phyloP scores from a whole-genome alignment of 2,329 filamentous ascomycete genomes.

The Cladosporium sp. region DNA sequence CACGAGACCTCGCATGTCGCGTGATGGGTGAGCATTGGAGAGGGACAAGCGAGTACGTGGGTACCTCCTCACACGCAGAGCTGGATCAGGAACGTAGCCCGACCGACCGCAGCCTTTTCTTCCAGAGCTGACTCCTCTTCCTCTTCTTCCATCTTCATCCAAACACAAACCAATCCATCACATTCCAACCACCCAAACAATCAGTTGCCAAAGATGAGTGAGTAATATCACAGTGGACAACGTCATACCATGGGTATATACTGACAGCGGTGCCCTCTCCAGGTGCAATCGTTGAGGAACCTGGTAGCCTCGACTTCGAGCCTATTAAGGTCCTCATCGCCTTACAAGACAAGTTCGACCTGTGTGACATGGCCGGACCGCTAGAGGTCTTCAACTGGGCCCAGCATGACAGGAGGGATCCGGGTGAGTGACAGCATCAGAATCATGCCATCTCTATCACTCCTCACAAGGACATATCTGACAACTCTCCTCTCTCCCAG shows the following conservation, averaged over 20 bases:
- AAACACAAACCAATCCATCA: neutral
- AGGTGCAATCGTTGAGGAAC: conserved; percentile 44
- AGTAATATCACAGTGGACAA: neutral
- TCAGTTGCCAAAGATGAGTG: conserved; percentile 15
- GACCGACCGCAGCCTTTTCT: conserved; percentile 9
- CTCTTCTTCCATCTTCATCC: neutral
- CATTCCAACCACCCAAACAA: conserved; percentile 4
- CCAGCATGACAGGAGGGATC: conserved; percentile 51
- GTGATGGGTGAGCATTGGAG: neutral
- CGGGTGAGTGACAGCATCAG: conserved; percentile 35
- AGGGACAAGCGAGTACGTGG: neutral
- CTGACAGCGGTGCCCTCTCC: neutral
- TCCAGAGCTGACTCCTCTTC: conserved; percentile 2
- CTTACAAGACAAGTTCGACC: conserved; percentile 54
- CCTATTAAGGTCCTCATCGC: conserved; percentile 58
- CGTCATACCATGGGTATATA: neutral
- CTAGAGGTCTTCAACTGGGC: conserved; percentile 55
- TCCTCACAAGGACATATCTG: neutral
- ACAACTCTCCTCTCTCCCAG: conserved; percentile 27
- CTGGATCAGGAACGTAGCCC: conserved; percentile 9
- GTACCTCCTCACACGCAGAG: neutral
- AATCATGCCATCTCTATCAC: neutral
- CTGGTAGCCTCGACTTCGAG: conserved; percentile 33
- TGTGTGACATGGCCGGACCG: conserved; percentile 55
- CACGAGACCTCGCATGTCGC: neutral